Base-by-base conservation (phyloP, 345 rosid species). In the Populus ilicifolia region DNA sequence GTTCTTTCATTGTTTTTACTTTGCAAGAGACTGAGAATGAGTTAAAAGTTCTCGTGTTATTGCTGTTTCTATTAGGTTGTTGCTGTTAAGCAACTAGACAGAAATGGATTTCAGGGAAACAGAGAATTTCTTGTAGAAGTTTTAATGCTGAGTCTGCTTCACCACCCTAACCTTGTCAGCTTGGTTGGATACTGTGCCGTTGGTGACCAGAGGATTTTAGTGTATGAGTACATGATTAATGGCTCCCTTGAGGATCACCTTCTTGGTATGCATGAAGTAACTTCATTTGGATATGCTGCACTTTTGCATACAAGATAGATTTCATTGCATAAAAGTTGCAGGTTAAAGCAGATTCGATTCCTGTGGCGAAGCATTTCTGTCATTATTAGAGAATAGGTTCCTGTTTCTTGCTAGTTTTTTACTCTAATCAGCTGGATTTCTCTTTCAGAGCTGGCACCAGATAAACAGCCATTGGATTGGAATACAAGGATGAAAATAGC, bases 1-100 rank as follows among this genome's bases (percentile, higher is more conserved):
- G 35, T 43, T 44, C 18, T 11, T 70, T 23, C 23, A 35, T 46
- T 50, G 29, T 70, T 23, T 46, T 43, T 35, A 36, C 38, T 18
- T 67, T 11, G 12, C 70, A 67, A 50, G n/a, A 50, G 17, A 48
- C 52, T 48, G 52, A 50, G 56, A 50, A 18, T 16, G 18, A 17
- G 21, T 16, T 17, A 50, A 0, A 50, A 5, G 21, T 5, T 50
- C 56, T 50, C 21, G 21, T 50, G 8, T 50, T 50, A 16, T 50
- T 50, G 21, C 2, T 50, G 21, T 1, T 18, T 50, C 50, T 29
- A 44, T 64, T 10, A 91, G 94, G 82, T 77, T 54, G 89, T 92
- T 77, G 97, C 97, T 70, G 90, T 92, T 33, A 92, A 92, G 86
- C 92, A 90, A 82, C 93, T 90, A 10, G 94, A 92, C 87, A 89